A percentile compares a stretch with the other conserved stretches of the same genome.
Conservation (phyloP, 1,284 basidiomycete species). For the Apiotrichum brassicae region DNA sequence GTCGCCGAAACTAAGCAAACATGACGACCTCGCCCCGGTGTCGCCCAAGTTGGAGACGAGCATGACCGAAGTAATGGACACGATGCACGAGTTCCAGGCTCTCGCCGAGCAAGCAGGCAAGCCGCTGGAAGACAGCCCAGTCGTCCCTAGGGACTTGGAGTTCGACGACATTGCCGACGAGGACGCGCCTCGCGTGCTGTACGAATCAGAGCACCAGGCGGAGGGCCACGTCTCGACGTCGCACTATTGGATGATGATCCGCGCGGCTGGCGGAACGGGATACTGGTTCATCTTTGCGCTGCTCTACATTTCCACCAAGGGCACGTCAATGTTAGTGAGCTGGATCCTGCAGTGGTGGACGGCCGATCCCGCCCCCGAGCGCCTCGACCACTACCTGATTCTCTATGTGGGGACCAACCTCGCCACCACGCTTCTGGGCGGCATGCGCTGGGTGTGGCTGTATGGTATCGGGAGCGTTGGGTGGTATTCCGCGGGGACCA, state of each 20-base stretch:
- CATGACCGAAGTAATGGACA: neutral
- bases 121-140: neutral
- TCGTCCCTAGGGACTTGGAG: neutral
- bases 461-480: constrained; percentile 49
- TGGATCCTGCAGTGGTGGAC: constrained; percentile 39
- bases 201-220: constrained; percentile 64
- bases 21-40: neutral
- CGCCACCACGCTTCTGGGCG: constrained; percentile 19
- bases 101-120: neutral
- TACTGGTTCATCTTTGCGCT: constrained; percentile 43
- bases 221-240: constrained; percentile 47
- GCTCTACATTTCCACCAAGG: constrained; percentile 25
- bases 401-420: constrained; percentile 26
- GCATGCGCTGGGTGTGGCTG: constrained; percentile 43
- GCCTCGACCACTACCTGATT: constrained; percentile 32
- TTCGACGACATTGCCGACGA: constrained; percentile 2
- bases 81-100: neutral
- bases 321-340: constrained; percentile 18
- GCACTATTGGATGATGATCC: constrained; percentile 39
- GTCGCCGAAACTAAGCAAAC: constrained; percentile 3
- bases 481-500: constrained; percentile 56
- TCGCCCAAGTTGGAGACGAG: neutral
- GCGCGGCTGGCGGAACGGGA: constrained; percentile 38
- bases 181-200: constrained; percentile 43
- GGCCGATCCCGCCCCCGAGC: constrained; percentile 21